Base-by-base conservation (phyloP, 176 grass and related monocot species). In the Triticum urartu region DNA sequence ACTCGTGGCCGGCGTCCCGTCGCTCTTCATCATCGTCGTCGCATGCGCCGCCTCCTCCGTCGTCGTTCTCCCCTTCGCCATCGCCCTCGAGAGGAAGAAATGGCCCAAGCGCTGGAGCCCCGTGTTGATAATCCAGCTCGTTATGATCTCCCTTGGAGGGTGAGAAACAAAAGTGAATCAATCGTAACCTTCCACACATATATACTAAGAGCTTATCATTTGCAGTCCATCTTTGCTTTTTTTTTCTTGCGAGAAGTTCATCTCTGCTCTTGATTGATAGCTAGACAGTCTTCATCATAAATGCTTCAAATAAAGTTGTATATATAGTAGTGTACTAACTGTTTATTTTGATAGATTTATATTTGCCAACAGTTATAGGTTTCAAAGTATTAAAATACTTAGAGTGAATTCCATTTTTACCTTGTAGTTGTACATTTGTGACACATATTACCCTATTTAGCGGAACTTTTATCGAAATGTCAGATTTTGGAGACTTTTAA, bases 51-150 rank as follows among this genome's bases (percentile, higher is more conserved):
- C 73, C 5, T 83, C 89, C 61, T 81, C 89, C 50, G 2, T 61
- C 69, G 9, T 86, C 75, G 42, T 91, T 63, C 83, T 94, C 39
- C 89, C 89, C 32, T 84, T 91, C 79, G 86, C 89, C 48, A 11
- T 86, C 18, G 83, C 72, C 3, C 39, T 91, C n/a, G 92, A 94
- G 83, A 91, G 92, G 80, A 94, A 81, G 86, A 84, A 78, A 65
- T 89, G 89, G 92, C 83, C 80, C 36, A 47, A 85, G 3, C 79
- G 34, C 21, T 86, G 81, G 79, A 94, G 80, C 48, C 80, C 80
- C 10, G 34, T 86, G 36, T 17, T 89, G 68, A 20, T 84, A 25
- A 15, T 50, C 77, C 88, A 83, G 40, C 71, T 93, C 28, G 54
- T 87, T 40, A 5, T 89, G 1, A 78, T 90, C 20, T 78, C 92